Evolutionary conservation across 2,329 filamentous ascomycete species (phyloP).

Genomic region (Aurifilum marmelostoma): DNA sequence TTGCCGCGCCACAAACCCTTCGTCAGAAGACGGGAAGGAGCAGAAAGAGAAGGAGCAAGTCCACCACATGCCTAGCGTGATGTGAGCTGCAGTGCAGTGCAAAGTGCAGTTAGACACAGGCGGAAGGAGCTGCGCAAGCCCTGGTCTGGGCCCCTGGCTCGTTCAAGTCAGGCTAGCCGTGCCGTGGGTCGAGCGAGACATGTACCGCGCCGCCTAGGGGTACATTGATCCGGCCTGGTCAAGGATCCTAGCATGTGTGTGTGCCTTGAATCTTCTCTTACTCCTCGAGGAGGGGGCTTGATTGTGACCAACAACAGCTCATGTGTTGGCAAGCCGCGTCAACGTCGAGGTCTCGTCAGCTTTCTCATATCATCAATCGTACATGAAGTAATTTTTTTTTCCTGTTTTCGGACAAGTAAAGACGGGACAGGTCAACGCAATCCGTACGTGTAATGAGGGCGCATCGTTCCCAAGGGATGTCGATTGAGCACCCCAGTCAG

Average conservation of each 20-base stretch:
- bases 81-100: no score
- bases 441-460: neutral
- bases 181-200: neutral
- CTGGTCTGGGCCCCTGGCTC: neutral
- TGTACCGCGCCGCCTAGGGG: neutral
- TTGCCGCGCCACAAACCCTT: no score
- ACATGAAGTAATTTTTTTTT: no score
- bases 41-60: neutral
- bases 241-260: neutral
- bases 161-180: neutral
- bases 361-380: no score
- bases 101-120: neutral
- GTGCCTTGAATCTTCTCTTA: no score
- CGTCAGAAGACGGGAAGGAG: neutral
- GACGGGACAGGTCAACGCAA: neutral
- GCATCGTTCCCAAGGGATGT: neutral
- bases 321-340: neutral
- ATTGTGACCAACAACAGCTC: neutral
- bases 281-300: no score
- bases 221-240: neutral
- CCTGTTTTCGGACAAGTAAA: no score
- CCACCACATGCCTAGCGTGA: neutral
- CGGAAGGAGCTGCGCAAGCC: constrained; percentile 1
- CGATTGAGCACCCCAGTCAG: no score
- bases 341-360: neutral